These are phyloP conservation scores for Scedosporium minutisporum DNA, from an alignment of 2,329 filamentous ascomycete species.

Conservation along the genomic window DNA sequence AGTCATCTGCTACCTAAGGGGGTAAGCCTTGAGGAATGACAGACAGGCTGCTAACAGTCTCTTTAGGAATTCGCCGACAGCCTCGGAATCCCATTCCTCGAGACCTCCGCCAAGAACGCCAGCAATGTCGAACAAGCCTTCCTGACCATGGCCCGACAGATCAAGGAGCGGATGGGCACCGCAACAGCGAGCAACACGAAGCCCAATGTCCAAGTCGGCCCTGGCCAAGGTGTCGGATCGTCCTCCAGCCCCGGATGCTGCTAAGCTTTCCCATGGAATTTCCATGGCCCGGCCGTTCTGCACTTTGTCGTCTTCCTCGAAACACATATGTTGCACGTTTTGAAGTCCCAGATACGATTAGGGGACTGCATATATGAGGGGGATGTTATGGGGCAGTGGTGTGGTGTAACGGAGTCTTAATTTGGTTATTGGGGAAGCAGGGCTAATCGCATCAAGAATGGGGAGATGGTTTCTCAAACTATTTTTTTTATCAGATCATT, in stretches of 20 bases:
- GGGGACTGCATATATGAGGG: background rate
- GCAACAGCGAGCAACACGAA: conserved; percentile 95
- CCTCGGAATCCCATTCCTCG: conserved; percentile 96
- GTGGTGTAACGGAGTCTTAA: conserved; percentile 6
- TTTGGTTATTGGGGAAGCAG: background rate
- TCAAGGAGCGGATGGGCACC: conserved; percentile 99
- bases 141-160: conserved; percentile 98
- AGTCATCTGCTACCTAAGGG: background rate
- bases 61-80: conserved; percentile 93
- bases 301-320: background rate
- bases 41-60: background rate
- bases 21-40: background rate
- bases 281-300: background rate
- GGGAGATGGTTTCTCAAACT: background rate
- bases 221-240: conserved; percentile 87
- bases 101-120: conserved; percentile 99
- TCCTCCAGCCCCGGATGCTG: conserved; percentile 83
- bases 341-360: background rate
- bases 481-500: conserved; percentile 4
- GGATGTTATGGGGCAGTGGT: conserved; percentile 1
- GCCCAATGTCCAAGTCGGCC: conserved; percentile 90
- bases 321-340: background rate
- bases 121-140: conserved; percentile 99
- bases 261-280: conserved; percentile 41
- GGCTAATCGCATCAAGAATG: conserved; percentile 4